These are phyloP conservation scores for Citrus hindsii DNA, from an alignment of 345 rosid genomes.

Conservation along the genomic window DNA sequence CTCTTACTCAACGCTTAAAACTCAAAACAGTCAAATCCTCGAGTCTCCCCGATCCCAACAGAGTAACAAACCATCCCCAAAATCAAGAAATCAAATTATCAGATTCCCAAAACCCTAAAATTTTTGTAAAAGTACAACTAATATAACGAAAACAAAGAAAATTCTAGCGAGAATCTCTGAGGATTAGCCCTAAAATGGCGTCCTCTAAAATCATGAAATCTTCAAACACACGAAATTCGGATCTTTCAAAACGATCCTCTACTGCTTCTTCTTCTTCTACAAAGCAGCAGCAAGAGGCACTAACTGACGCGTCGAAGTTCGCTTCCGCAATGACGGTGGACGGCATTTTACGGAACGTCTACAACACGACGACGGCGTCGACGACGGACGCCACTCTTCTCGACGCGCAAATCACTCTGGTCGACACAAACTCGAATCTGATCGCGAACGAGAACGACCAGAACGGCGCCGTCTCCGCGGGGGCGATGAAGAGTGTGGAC, in stretches of 20 bases:
- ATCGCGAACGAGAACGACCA: slow-evolving; percentile 5
- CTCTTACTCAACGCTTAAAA: neutral
- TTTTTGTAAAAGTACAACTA: no score
- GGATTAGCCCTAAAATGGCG: slow-evolving; percentile 43
- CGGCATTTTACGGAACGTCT: slow-evolving; percentile 35
- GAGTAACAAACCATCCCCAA: slow-evolving; percentile 16
- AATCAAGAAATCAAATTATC: slow-evolving; percentile 7
- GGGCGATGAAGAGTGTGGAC: slow-evolving; percentile 43
- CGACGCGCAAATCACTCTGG: slow-evolving; percentile 35
- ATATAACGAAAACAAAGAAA: neutral
- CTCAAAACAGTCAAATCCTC: neutral
- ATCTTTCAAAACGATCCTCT: slow-evolving; percentile 51
- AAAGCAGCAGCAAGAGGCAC: slow-evolving; percentile 12
- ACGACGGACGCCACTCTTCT: slow-evolving; percentile 43
- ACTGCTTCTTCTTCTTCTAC: slow-evolving; percentile 33
- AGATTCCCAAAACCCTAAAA: neutral
- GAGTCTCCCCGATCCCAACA: slow-evolving; percentile 39
- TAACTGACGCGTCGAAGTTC: slow-evolving; percentile 1
- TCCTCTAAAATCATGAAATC: slow-evolving; percentile 65
- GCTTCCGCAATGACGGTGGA: slow-evolving; percentile 43
- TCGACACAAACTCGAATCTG: slow-evolving; percentile 23
- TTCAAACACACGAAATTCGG: slow-evolving; percentile 58
- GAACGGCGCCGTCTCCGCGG: slow-evolving; percentile 15
- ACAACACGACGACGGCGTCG: slow-evolving; percentile 23
- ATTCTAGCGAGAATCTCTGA: neutral